Base-by-base conservation (phyloP, 495 filamentous ascomycete species). In the Talaromyces thailandensis region DNA sequence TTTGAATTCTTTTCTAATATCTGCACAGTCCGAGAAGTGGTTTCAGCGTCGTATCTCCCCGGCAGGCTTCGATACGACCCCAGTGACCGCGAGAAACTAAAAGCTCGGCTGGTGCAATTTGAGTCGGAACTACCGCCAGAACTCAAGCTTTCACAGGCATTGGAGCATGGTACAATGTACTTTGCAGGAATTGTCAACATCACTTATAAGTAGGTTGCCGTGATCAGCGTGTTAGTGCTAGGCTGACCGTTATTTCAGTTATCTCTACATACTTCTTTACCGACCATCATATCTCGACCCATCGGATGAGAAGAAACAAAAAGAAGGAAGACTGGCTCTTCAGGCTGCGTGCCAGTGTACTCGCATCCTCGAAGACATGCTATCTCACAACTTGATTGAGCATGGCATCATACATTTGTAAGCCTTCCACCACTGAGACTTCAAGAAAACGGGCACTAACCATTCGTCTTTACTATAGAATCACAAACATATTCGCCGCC, bases 401-500 rank as follows among this genome's bases (percentile, higher is more conserved):
- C 74, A 79, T 56, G 75, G 75, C 14, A 71, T 75, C 0, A 64
- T 78, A n/a, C 78, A 81, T 61, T 56, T 78, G 76, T 76, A 65
- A 67, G 73, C 68, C 60, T 5, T 18, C 2, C 8, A 4, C 8
- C 6, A 0, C 2, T n/a, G 21, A 12, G 18, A 6, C 5, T 28
- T 14, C 9, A 23, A 18, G 9, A 31, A 5, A 6, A 7, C 14
- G 23, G 26, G 9, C 2, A 16, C 24, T 26, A n/a, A 55, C 2
- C 16, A 2, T 26, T 3, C 24, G 1, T 25, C 2, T 28, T 26
- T 14, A 14, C 9, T 55, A 11, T 50, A 80, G 76, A 56, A 81
- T 78, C 28, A 79, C 78, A 0, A 78, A 78, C 65, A 69, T 76
- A 16, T 81, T 81, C 61, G 75, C 76, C 28, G 72, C 78, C 7